These are phyloP conservation scores for Salix viminalis DNA, from an alignment of 345 rosid genomes.

Conservation along the genomic window DNA sequence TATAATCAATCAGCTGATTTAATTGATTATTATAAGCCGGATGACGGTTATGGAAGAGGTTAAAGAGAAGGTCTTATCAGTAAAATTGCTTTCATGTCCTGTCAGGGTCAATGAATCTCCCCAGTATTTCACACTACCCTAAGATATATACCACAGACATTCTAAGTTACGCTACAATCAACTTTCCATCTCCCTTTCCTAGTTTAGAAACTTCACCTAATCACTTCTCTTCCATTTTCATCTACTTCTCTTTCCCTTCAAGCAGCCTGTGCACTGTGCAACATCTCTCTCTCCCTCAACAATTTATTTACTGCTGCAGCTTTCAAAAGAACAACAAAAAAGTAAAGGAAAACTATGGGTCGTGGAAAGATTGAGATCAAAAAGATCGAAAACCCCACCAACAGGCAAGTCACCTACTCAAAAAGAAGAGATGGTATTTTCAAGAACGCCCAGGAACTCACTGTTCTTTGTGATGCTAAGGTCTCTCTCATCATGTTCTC, in stretches of 20 bases:
- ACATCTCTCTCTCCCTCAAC: not conserved
- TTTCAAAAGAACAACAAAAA: not conserved
- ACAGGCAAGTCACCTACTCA: conserved; percentile 63
- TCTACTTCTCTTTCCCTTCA: conserved; percentile 3
- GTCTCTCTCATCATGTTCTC: conserved; percentile 61
- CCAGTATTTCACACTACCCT: not conserved
- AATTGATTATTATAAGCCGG: too few species aligned
- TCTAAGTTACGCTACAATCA: conserved; percentile 26
- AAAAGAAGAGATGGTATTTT: conserved; percentile 53
- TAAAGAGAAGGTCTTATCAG: not conserved
- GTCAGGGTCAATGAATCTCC: not conserved
- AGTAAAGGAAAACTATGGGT: conserved; percentile 30
- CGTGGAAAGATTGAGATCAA: conserved; percentile 62
- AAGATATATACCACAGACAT: conserved; percentile 3
- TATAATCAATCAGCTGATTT: too few species aligned
- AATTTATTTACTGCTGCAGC: not conserved
- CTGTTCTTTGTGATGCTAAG: conserved; percentile 65
- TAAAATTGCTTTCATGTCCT: not conserved
- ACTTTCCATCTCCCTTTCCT: conserved; percentile 22
- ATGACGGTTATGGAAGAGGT: not conserved
- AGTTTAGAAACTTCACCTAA: conserved; percentile 15
- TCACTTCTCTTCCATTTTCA: not conserved
- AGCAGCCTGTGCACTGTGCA: not conserved
- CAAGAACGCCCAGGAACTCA: conserved; percentile 66
- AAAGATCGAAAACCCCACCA: conserved; percentile 59